A percentile compares a stretch with the other conserved stretches of the same genome.
Conservation (phyloP, 1,139 yeast genomes). For the Kodamaea sp. region DNA sequence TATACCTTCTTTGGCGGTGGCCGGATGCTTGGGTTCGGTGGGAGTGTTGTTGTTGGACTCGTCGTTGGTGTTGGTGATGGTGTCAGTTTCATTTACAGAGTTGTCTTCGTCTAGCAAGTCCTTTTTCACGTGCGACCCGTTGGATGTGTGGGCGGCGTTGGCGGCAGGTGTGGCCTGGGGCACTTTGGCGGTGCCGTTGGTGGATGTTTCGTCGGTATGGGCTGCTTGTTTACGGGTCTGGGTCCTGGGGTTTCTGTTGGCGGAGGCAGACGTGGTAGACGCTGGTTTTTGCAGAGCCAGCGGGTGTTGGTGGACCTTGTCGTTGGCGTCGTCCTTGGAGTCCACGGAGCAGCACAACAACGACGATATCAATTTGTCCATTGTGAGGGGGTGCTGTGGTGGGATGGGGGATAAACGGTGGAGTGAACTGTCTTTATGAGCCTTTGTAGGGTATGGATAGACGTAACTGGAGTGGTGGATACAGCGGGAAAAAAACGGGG, state of each 20-base stretch:
- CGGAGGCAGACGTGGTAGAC: constrained; percentile 6
- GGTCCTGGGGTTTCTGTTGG: too few relatives aligned
- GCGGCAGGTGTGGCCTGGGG: constrained; percentile 11
- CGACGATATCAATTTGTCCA: constrained; percentile 32
- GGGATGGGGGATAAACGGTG: too few relatives aligned
- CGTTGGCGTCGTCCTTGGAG: constrained; percentile 37
- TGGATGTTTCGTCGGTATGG: too few relatives aligned
- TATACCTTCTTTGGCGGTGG: background rate
- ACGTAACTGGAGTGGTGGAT: too few relatives aligned
- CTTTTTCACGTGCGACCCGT: too few relatives aligned
- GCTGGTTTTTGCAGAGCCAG: constrained; percentile 9
- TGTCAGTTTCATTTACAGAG: constrained; percentile 46
- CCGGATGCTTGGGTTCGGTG: constrained; percentile 6
- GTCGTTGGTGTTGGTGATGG: constrained; percentile 46
- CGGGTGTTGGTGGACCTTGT: constrained; percentile 18
- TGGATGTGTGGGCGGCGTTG: constrained; percentile 6
- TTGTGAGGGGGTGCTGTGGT: too few relatives aligned
- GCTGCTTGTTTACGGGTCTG: too few relatives aligned
- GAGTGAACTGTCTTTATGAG: too few relatives aligned
- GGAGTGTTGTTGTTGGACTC: constrained; percentile 20
- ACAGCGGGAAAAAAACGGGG: too few relatives aligned
- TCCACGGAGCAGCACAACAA: constrained; percentile 45
- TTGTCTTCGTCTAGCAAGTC: constrained; percentile 43
- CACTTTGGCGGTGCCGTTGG: too few relatives aligned
- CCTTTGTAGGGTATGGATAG: too few relatives aligned